Evolutionary conservation across 2,329 filamentous ascomycete species (phyloP).

Genomic region (Clarireedia homoeocarpa): DNA sequence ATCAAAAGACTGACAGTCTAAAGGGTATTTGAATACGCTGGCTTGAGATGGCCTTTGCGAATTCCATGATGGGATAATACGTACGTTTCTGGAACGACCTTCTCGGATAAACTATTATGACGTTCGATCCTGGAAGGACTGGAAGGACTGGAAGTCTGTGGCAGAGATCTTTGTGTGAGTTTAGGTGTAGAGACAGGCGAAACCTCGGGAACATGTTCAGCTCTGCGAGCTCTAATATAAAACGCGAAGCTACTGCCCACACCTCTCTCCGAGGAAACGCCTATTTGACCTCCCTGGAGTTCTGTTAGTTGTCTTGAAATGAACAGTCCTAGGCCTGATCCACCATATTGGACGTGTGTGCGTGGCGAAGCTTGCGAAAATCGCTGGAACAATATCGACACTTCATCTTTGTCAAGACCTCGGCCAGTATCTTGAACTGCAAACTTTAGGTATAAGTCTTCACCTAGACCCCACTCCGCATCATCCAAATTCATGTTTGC

Average conservation of each 20-base stretch:
- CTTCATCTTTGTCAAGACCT: conserved; percentile 63
- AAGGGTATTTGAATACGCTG: too few relatives aligned
- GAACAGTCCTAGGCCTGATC: conserved; percentile 71
- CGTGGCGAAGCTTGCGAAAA: conserved; percentile 69
- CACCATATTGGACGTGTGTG: conserved; percentile 80
- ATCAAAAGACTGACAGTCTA: neutral
- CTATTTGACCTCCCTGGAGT: conserved; percentile 73
- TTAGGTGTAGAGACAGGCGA: conserved; percentile 4
- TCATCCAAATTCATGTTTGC: conserved; percentile 23
- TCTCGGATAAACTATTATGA: too few relatives aligned
- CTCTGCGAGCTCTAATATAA: conserved; percentile 45
- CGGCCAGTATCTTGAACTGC: conserved; percentile 72
- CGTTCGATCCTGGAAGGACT: neutral
- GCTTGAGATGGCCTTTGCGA: too few relatives aligned
- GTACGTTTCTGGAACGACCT: too few relatives aligned
- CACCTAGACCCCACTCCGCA: conserved; percentile 57
- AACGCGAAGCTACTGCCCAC: conserved; percentile 70
- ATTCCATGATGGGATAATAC: too few relatives aligned
- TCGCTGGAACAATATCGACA: conserved; percentile 66
- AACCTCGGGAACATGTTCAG: conserved; percentile 1
- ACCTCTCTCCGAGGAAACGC: conserved; percentile 59
- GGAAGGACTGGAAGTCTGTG: neutral
- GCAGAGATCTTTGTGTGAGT: neutral
- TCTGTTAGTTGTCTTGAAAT: conserved; percentile 74
- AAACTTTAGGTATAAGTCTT: conserved; percentile 64